phyloP scores from a whole-genome alignment of 768 basidiomycete genomes.

The Termitomyces bulborhizus region DNA sequence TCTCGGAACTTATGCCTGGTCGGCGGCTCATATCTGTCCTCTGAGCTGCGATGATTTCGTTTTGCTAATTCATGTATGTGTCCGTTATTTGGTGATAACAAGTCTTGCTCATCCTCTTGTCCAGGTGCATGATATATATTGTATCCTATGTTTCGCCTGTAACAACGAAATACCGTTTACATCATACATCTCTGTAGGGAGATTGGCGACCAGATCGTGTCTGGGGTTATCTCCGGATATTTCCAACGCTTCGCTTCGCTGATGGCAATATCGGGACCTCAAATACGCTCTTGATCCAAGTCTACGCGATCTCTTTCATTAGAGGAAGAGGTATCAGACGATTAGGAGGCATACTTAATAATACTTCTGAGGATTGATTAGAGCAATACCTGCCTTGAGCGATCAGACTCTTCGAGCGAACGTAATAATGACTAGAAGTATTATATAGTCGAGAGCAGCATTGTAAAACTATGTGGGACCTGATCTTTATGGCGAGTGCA shows the following conservation, averaged over 20 bases:
- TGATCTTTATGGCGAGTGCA: background rate
- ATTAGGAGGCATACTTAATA: background rate
- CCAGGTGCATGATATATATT: slow-evolving; percentile 2
- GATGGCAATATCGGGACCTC: background rate
- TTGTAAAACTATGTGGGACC: background rate
- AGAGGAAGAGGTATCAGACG: background rate
- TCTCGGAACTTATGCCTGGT: slow-evolving; percentile 90
- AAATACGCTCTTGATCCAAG: background rate
- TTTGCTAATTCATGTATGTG: background rate
- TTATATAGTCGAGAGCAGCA: background rate
- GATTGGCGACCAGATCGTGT: background rate
- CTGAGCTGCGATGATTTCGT: slow-evolving; percentile 40
- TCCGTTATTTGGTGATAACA: background rate
- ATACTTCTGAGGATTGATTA: background rate
- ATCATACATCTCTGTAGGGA: background rate
- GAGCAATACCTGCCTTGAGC: background rate
- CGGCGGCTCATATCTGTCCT: slow-evolving; percentile 66
- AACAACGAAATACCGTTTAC: background rate
- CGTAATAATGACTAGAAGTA: background rate
- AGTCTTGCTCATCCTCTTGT: background rate
- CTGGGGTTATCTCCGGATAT: background rate
- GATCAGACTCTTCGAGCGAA: background rate
- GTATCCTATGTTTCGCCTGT: background rate
- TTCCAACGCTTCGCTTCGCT: background rate
- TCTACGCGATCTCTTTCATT: background rate